Evolutionary conservation across 345 rosid species (phyloP), one percentile per base, ranked within the genome.

Genomic region (Gossypium bickii): DNA sequence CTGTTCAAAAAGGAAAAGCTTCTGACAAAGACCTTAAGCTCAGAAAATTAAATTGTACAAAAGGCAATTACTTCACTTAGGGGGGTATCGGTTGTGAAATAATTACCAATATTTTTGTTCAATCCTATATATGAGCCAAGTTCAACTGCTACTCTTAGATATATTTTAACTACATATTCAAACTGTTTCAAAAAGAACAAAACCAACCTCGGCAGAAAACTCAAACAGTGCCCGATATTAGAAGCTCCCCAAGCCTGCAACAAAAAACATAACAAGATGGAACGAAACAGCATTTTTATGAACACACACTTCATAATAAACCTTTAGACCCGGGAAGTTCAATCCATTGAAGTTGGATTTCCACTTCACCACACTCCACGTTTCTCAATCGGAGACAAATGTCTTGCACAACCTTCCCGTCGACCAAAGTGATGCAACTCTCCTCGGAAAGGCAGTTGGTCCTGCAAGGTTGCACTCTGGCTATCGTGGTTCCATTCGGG

Each of bases 291-390:
- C 58, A 73, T 47, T 60, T 17, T 61, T 24, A 73, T 45, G 49
- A 47, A 17, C 41, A 34, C 41, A 5, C 41, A 34, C 45, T 73
- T 61, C 77, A 85, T 73, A 83, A 78, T 73, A 86, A 79, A 43
- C 88, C 89, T 80, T 76, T 87, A 74, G 84, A 80, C 68, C 97
- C 97, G 3, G 97, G 97, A 68, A 94, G 86, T 48, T 90, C 86
- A 41, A 91, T 90, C 98, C 99, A 95, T 25, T 89, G 90, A 45
- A 93, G 90, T 78, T 87, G 92, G 78, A 91, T 83, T 71, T 95
- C 96, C 25, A 91, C 88, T 76, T 95, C 94, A 13, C 99, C 97
- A 3, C 97, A 90, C 80, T 95, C 99, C 2, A 93, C 98, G 9
- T 95, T 88, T 73, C 88, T 78, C 77, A 95, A 78, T 74, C 94